Conservation (phyloP, 805 yeast genomes). For the Saturnispora sanitii region DNA sequence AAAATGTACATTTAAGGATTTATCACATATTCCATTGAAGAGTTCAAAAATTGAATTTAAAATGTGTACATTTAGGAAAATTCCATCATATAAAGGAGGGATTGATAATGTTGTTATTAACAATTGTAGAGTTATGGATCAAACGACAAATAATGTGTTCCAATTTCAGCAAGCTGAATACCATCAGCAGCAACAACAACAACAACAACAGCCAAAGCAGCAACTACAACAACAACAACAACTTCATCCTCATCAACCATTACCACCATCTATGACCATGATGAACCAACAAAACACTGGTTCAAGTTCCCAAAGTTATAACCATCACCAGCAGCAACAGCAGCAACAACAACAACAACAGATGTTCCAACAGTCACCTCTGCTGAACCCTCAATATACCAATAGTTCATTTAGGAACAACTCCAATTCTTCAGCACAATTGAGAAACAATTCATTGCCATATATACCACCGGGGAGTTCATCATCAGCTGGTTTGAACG, state of each 20-base stretch:
- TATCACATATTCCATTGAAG: constrained; percentile 16
- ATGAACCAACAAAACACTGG: constrained; percentile 8
- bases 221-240: constrained; percentile 11
- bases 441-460: constrained; percentile 5
- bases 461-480: not conserved
- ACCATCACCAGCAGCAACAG: not conserved
- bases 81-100: constrained; percentile 23
- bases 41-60: constrained; percentile 21
- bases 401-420: constrained; percentile 3
- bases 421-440: constrained; percentile 7
- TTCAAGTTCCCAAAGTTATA: constrained; percentile 2
- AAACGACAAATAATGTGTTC: constrained; percentile 19
- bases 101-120: constrained; percentile 21
- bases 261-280: too few relatives aligned
- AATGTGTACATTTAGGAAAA: constrained; percentile 25
- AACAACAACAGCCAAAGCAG: not conserved
- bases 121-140: constrained; percentile 26
- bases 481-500: constrained; percentile 6
- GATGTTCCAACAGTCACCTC: constrained; percentile 6
- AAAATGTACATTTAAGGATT: constrained; percentile 25
- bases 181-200: not conserved
- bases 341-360: too few relatives aligned
- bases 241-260: not conserved
- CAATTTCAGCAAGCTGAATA: constrained; percentile 19
- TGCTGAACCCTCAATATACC: constrained; percentile 7